Base-by-base conservation (phyloP, 2,329 filamentous ascomycete genomes). In the Colletotrichum tropicale region DNA sequence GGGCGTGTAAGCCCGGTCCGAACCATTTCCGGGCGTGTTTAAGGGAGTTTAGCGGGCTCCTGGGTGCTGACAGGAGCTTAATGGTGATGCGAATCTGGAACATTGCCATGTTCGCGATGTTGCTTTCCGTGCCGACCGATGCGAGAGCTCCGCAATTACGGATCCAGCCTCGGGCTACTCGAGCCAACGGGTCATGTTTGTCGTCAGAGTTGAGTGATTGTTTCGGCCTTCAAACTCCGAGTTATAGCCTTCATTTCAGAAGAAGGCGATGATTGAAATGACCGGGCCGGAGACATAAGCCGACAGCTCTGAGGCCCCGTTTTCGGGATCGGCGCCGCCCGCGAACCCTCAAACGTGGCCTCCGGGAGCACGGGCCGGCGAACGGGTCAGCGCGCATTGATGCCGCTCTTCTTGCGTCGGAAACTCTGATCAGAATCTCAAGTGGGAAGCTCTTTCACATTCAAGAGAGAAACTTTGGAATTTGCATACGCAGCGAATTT, bases 361-460 rank as follows among this genome's bases (percentile, higher is more conserved):
- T 48, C n/a, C 43, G 26, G 0, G 26, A 58, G 16, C 55, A 28
- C 55, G 24, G 55, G 4, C 55, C 55, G 24, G 55, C 55, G 21
- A 2, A 4, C 7, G 21, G 26, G 55, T 26, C 3, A 26, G 1
- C 0, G 10, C n/a, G 1, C 6, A 48, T 3, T 4, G n/a, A 48
- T 8, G 43, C n/a, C n/a, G n/a, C n/a, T n/a, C n/a, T n/a, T n/a
- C n/a, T n/a, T n/a, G n/a, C n/a, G n/a, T n/a, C n/a, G n/a, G n/a
- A n/a, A n/a, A n/a, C n/a, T n/a, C n/a, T n/a, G n/a, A n/a, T n/a
- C n/a, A n/a, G n/a, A n/a, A n/a, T n/a, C n/a, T n/a, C n/a, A n/a
- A n/a, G n/a, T n/a, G n/a, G n/a, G n/a, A n/a, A n/a, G n/a, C n/a
- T n/a, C n/a, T n/a, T n/a, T n/a, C n/a, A n/a, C n/a, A n/a, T n/a